Percentiles rank a stretch among this genome's conserved stretches.
Evolutionary conservation across 2,329 filamentous ascomycete species (phyloP).

Genomic region (Claviceps pazoutovae): DNA sequence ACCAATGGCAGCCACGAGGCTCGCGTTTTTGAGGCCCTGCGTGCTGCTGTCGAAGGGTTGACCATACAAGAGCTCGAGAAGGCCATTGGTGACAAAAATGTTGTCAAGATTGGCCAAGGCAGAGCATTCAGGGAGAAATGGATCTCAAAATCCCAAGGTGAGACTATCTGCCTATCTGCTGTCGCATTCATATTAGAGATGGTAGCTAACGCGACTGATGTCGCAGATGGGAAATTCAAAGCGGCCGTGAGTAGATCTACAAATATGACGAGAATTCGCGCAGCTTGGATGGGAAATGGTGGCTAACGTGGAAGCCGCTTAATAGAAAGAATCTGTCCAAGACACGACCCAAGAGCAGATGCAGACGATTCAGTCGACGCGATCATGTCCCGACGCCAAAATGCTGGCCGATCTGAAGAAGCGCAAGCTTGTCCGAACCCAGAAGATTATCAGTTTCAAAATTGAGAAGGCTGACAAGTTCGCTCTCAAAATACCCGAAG

Average conservation of each 20-base stretch:
- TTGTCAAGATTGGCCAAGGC: constrained; percentile 74
- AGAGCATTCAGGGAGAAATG: constrained; percentile 80
- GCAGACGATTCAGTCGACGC: constrained; percentile 54
- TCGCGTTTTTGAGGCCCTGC: constrained; percentile 64
- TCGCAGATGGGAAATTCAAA: constrained; percentile 7
- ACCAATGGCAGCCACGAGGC: constrained; percentile 70
- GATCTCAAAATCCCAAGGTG: constrained; percentile 49
- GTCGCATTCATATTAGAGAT: not conserved
- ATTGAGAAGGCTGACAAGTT: constrained; percentile 79
- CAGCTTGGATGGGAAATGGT: too few species aligned
- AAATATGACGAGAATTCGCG: not conserved
- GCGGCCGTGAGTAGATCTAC: constrained; percentile 4
- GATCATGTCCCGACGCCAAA: constrained; percentile 56
- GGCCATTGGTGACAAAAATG: constrained; percentile 57
- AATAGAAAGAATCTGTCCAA: constrained; percentile 54
- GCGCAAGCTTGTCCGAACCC: constrained; percentile 72
- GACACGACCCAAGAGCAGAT: constrained; percentile 70
- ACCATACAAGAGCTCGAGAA: constrained; percentile 61
- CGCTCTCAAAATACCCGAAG: constrained; percentile 73
- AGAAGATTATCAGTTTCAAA: constrained; percentile 76
- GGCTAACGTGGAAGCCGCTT: not conserved
- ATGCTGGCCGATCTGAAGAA: constrained; percentile 73
- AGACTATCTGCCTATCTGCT: constrained; percentile 7
- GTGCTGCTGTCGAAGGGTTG: constrained; percentile 61
- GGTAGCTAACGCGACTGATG: constrained; percentile 1